Conservation (phyloP, 768 basidiomycete genomes). For the Pleurotus tuoliensis region DNA sequence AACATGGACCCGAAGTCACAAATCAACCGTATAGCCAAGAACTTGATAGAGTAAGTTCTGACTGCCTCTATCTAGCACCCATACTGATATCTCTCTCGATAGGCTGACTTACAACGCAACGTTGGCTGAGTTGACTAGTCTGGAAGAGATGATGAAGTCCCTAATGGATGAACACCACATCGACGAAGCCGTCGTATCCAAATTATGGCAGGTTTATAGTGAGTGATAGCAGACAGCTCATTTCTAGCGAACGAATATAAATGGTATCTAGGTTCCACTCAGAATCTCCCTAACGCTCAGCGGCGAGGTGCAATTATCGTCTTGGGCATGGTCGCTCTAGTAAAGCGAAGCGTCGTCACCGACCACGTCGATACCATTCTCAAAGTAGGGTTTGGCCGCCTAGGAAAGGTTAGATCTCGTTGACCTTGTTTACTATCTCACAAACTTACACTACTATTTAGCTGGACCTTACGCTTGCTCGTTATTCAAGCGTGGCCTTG, state of each 20-base stretch:
- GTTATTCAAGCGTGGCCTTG: conserved; percentile 91
- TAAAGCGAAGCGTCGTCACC: conserved; percentile 66
- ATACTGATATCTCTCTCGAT: not conserved
- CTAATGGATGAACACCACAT: conserved; percentile 91
- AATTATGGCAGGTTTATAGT: conserved; percentile 98
- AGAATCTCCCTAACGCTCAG: conserved; percentile 74
- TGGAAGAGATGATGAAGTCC: conserved; percentile 95
- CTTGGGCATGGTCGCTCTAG: conserved; percentile 93
- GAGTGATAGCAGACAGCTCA: conserved; percentile 22
- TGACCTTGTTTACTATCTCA: not conserved
- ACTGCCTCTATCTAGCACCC: not conserved
- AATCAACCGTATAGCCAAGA: conserved; percentile 89
- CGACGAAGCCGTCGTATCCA: conserved; percentile 79
- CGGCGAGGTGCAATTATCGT: conserved; percentile 94
- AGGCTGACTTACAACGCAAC: conserved; percentile 92
- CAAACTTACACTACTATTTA: conserved; percentile 23
- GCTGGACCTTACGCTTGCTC: conserved; percentile 85
- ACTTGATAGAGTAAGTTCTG: conserved; percentile 85
- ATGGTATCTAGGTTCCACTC: conserved; percentile 58
- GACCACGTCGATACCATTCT: conserved; percentile 85
- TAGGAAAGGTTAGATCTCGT: conserved; percentile 63
- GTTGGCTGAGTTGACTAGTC: conserved; percentile 89
- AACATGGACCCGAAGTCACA: conserved; percentile 80
- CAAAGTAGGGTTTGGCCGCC: conserved; percentile 78
- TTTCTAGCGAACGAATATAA: not conserved